Percentiles rank a stretch among this genome's conserved stretches.
These are phyloP conservation scores for Torulaspora delbrueckii DNA, from an alignment of 805 yeast genomes.

Conservation along the genomic window DNA sequence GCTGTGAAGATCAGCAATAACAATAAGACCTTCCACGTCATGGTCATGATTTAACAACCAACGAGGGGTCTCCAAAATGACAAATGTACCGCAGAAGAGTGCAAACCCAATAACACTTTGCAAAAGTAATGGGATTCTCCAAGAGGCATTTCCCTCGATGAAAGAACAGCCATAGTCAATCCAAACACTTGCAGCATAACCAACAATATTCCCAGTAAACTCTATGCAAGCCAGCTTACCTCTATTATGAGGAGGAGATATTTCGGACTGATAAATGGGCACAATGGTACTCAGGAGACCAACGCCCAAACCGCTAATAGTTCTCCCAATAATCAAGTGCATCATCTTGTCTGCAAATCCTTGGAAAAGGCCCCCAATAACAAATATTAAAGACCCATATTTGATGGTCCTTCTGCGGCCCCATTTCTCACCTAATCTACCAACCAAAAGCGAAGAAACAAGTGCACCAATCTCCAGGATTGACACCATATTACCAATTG, in stretches of 20 bases:
- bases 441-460: slow-evolving; percentile 71
- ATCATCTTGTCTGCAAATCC: slow-evolving; percentile 51
- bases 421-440: slow-evolving; percentile 67
- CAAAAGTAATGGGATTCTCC: slow-evolving; percentile 75
- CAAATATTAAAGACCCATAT: slow-evolving; percentile 72
- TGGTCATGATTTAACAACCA: slow-evolving; percentile 82
- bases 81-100: slow-evolving; percentile 66
- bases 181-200: slow-evolving; percentile 83
- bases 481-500: slow-evolving; percentile 82
- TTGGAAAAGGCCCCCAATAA: slow-evolving; percentile 74
- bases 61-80: slow-evolving; percentile 83
- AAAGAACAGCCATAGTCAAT: slow-evolving; percentile 70
- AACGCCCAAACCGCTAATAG: slow-evolving; percentile 80
- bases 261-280: slow-evolving; percentile 84
- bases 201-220: slow-evolving; percentile 79
- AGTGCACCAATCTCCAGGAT: slow-evolving; percentile 86
- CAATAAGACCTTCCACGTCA: slow-evolving; percentile 77
- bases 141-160: slow-evolving; percentile 54
- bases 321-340: slow-evolving; percentile 66
- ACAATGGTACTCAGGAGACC: slow-evolving; percentile 80
- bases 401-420: slow-evolving; percentile 79
- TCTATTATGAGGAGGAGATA: slow-evolving; percentile 76
- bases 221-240: slow-evolving; percentile 84
- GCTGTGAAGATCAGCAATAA: slow-evolving; percentile 76
- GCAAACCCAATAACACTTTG: slow-evolving; percentile 71